Evolutionary conservation across 1,139 yeast genomes (phyloP).

Genomic region (Debaryomyces sp.): DNA sequence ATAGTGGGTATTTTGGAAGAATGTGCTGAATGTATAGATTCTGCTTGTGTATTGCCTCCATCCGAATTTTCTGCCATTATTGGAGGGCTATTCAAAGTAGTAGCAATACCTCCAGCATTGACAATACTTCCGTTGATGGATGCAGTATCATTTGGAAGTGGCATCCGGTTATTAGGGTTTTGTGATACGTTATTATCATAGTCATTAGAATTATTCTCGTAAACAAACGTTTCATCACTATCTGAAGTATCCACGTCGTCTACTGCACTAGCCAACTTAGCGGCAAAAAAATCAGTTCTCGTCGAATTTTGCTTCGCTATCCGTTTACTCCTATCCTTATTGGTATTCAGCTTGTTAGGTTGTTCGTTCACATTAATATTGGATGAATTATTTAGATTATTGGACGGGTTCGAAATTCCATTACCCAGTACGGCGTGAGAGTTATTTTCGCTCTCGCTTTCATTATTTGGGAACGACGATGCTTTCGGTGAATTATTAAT

Average conservation of each 20-base stretch:
- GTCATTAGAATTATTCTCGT: constrained; percentile 55
- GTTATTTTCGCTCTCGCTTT: neutral
- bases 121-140: constrained; percentile 7
- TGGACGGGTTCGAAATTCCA: constrained; percentile 1
- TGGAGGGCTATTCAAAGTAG: constrained; percentile 9
- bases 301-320: constrained; percentile 44
- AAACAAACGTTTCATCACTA: constrained; percentile 92
- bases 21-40: constrained; percentile 17
- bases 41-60: constrained; percentile 2
- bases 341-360: constrained; percentile 1
- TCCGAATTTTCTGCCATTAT: constrained; percentile 4
- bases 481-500: constrained; percentile 39
- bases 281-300: constrained; percentile 91
- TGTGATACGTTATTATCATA: constrained; percentile 11
- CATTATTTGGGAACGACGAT: constrained; percentile 25
- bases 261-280: constrained; percentile 90
- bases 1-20: constrained; percentile 14
- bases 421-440: constrained; percentile 6
- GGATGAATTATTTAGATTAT: neutral
- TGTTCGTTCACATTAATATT: constrained; percentile 10
- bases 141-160: constrained; percentile 9
- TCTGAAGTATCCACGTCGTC: constrained; percentile 87
- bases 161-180: constrained; percentile 3
- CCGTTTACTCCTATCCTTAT: constrained; percentile 19
- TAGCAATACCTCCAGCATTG: constrained; percentile 7